Percentiles rank a stretch among this genome's conserved stretches.
Evolutionary conservation across 1,284 basidiomycete species (phyloP).

Genomic region (Fistulinella cinereoalba): DNA sequence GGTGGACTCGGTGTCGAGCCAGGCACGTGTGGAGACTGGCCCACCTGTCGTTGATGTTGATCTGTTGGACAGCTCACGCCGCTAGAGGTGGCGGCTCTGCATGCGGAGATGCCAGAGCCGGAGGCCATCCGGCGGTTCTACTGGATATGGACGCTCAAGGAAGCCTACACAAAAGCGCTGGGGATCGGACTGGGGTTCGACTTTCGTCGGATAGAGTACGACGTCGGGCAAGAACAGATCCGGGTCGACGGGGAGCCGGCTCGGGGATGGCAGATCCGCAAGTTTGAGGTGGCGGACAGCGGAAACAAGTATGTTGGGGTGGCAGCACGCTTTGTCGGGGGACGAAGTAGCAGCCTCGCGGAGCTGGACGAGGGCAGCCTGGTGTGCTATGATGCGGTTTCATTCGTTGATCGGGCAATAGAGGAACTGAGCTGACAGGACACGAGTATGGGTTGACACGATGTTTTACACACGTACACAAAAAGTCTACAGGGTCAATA

Average conservation of each 20-base stretch:
- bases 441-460: constrained; percentile 14
- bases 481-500: constrained; percentile 31
- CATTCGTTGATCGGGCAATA: constrained; percentile 48
- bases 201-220: constrained; percentile 69
- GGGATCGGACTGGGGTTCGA: constrained; percentile 80
- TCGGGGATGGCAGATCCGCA: constrained; percentile 63
- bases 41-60: constrained; percentile 8
- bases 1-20: constrained; percentile 60
- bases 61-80: constrained; percentile 49
- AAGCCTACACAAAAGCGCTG: constrained; percentile 83
- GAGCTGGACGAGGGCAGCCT: constrained; percentile 41
- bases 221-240: constrained; percentile 48
- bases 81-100: constrained; percentile 47
- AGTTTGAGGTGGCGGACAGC: constrained; percentile 49
- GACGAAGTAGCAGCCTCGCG: constrained; percentile 21
- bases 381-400: constrained; percentile 41
- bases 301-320: constrained; percentile 60
- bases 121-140: constrained; percentile 60
- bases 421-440: constrained; percentile 34
- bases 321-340: constrained; percentile 54
- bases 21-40: constrained; percentile 42
- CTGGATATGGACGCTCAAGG: constrained; percentile 84
- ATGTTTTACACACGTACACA: constrained; percentile 8
- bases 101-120: constrained; percentile 36
- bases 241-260: constrained; percentile 57